Base-by-base conservation (phyloP, 164 flowering plant genomes). In the Protea cynaroides region DNA sequence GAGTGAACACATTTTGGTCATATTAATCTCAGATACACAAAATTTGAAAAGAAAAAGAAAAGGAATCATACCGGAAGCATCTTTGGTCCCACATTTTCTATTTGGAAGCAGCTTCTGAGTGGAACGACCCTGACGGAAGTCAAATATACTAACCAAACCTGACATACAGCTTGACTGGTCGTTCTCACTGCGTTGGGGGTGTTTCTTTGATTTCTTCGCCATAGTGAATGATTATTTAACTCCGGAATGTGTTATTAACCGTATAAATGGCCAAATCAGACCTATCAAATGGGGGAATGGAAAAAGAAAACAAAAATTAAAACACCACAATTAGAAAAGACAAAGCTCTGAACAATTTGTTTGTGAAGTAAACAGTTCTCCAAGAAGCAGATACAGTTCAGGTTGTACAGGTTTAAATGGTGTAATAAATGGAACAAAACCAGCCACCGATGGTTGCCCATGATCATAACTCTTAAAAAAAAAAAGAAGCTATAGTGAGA, bases 101-200 rank as follows among this genome's bases (percentile, higher is more conserved):
- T 88, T 89, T 21, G 82, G 56, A 40, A 92, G 77, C 72, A 90
- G 69, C 71, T 75, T 86, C 58, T 69, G 83, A 51, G 81, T 72
- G 5, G 81, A 51, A 24, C 83, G 89, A 64, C 83, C 81, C 21
- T 83, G 83, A 50, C 91, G 88, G 66, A 86, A 86, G 65, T 88
- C 87, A 69, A 92, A 84, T 47, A 86, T 78, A 69, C 79, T 84
- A 37, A 90, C 84, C 73, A 88, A 72, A 25, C 96, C 84, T 79
- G 80, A 75, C 78, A 92, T 83, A 65, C 98, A 92, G 34, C 96
- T 92, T 11, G 79, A 68, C 25, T 83, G 88, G 62, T 72, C 79
- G 64, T 77, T 83, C 55, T 81, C 84, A 60, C 65, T 37, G 24
- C 75, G 76, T n/a, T 61, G 61, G 61, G 68, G 59, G 37, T 73